A percentile compares a stretch with the other conserved stretches of the same genome.
Conservation (phyloP, 2,329 filamentous ascomycete genomes). For the Aspergillus sp. region DNA sequence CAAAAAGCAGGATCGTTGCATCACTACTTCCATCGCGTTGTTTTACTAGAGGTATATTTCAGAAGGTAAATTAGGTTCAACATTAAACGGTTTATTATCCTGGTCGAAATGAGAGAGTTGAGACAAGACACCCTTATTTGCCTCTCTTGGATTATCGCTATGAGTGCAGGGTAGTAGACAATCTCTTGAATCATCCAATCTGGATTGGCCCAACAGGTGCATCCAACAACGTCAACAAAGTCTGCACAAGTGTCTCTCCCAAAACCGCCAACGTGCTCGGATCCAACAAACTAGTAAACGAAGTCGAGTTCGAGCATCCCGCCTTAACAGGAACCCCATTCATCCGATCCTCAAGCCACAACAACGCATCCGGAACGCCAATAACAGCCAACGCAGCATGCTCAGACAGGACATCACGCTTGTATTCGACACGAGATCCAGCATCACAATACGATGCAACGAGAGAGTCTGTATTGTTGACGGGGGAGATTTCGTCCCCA, state of each 20-base stretch:
- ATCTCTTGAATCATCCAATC: constrained; percentile 3
- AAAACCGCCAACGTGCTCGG: constrained; percentile 6
- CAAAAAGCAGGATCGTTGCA: too few species aligned
- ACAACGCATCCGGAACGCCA: constrained; percentile 26
- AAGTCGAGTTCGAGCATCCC: constrained; percentile 10
- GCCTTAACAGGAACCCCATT: constrained; percentile 5
- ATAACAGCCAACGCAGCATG: constrained; percentile 33
- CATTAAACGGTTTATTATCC: too few species aligned
- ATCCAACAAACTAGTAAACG: constrained; percentile 10
- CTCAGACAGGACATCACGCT: constrained; percentile 39
- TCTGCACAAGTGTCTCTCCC: constrained; percentile 5
- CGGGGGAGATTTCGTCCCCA: constrained; percentile 39
- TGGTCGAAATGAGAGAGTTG: too few species aligned
- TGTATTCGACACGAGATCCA: constrained; percentile 39
- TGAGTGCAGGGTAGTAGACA: background rate
- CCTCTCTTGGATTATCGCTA: too few species aligned
- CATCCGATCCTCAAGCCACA: constrained; percentile 22
- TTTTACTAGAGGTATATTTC: too few species aligned
- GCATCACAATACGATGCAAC: constrained; percentile 36
- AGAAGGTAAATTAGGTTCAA: too few species aligned
- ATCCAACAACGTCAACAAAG: constrained; percentile 5
- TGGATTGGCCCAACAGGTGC: constrained; percentile 5
- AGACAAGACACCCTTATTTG: too few species aligned
- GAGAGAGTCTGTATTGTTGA: constrained; percentile 40
- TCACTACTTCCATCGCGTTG: too few species aligned